Evolutionary conservation across 2,329 filamentous ascomycete species (phyloP), one percentile per base, ranked within the genome.

Genomic region (Colletotrichum liriopes): DNA sequence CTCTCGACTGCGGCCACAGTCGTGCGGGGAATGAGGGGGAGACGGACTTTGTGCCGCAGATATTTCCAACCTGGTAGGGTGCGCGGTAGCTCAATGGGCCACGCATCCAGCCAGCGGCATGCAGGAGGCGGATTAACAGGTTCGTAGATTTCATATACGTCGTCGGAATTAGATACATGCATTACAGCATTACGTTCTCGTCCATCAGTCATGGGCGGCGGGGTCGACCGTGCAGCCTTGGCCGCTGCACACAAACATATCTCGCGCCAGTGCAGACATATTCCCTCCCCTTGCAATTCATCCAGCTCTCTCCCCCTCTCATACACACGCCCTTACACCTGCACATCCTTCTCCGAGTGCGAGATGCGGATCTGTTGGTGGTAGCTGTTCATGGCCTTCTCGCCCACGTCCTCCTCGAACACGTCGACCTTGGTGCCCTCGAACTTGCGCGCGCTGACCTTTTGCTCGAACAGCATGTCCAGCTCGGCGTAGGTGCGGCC

Each of bases 401-500:
- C 83, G 47, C 49, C 73, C n/a, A 90, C 81, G 12, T 81, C 79
- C 77, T 88, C 86, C 54, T 84, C 83, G 73, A 90, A 90, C 14
- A 89, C 89, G 69, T 91, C 85, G 11, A 90, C 88, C 71, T 87
- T 77, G 2, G 89, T 89, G 32, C 79, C 79, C 11, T 90, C 88
- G 79, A 96, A 97, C 77, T 94, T 92, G 77, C 94, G 86, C 8
- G 94, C 93, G 75, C 88, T 87, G 29, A 96, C 84, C 1, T 88
- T 85, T 73, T 89, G 87, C 83, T 97, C 93, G 77, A 98, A 98
- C 60, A 98, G 86, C 60, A 97, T 78, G 80, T 98, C 94, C 67
- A 98, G 84, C 82, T 98, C 95, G 8, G 94, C 95, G 78, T 96
- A 98, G 0, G 93, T 93, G 52, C 94, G 90, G 12, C 93, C 95